Evolutionary conservation across 2,329 filamentous ascomycete genomes (phyloP).

Genomic region (Fusarium tanahbumbuense): DNA sequence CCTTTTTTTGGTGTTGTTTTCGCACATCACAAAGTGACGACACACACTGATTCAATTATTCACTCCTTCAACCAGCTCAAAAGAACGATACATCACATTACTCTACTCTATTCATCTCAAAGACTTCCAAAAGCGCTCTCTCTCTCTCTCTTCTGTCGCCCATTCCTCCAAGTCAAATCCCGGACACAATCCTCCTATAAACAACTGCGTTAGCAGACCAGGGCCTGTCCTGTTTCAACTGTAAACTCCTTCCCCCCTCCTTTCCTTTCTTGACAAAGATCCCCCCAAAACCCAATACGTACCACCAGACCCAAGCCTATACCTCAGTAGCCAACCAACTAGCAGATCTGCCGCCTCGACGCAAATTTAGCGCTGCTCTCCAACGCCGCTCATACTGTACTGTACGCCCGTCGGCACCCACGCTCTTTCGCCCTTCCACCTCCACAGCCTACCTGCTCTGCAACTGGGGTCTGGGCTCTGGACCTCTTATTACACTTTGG

Average conservation of each 20-base stretch:
- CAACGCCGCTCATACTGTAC: constrained; percentile 25
- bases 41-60: constrained; percentile 11
- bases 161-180: constrained; percentile 1
- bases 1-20: constrained; percentile 30
- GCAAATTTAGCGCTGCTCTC: constrained; percentile 40
- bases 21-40: constrained; percentile 35
- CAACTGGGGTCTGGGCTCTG: constrained; percentile 34
- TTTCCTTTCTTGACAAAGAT: constrained; percentile 33
- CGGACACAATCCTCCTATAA: constrained; percentile 27
- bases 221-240: constrained; percentile 24
- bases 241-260: constrained; percentile 35
- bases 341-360: constrained; percentile 40
- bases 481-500: constrained; percentile 45
- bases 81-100: background rate
- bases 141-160: constrained; percentile 5
- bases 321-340: constrained; percentile 30
- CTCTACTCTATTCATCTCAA: background rate
- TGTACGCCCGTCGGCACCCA: constrained; percentile 28
- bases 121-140: background rate
- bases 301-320: constrained; percentile 24
- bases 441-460: constrained; percentile 33
- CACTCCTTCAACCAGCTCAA: background rate
- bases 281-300: constrained; percentile 30
- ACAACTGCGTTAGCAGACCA: constrained; percentile 30
- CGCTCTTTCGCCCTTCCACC: constrained; percentile 27